Evolutionary conservation across 1,139 yeast genomes (phyloP).

Genomic region (Entelexis sorbosivorans): DNA sequence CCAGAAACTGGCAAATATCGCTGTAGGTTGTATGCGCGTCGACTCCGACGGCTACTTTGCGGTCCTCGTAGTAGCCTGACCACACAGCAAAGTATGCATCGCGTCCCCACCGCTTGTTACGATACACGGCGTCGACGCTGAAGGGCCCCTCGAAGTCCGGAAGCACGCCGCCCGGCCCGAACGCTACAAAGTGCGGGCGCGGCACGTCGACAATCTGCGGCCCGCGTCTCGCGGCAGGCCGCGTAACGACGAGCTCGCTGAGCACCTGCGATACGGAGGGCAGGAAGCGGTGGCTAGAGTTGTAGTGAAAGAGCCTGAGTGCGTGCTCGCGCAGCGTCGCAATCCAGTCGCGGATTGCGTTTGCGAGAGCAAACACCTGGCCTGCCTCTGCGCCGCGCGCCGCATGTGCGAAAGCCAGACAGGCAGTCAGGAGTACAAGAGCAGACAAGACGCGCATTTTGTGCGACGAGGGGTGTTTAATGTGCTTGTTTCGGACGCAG

Average conservation of each 20-base stretch:
- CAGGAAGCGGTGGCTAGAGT: not conserved
- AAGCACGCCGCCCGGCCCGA: not conserved
- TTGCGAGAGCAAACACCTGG: not conserved
- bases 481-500: not conserved
- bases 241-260: not conserved
- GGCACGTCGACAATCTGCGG: not conserved
- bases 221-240: not conserved
- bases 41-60: not conserved
- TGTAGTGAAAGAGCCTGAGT: not conserved
- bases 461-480: not conserved
- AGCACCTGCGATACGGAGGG: not conserved
- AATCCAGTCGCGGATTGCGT: not conserved
- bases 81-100: not conserved
- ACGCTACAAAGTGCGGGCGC: not conserved
- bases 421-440: not conserved
- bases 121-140: not conserved
- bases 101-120: not conserved
- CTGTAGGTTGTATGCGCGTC: not conserved
- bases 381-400: not conserved
- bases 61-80: not conserved
- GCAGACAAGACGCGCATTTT: not conserved
- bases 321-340: not conserved
- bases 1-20: not conserved
- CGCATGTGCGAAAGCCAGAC: not conserved
- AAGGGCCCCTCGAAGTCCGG: conserved; percentile 3